Base-by-base conservation (phyloP, 768 basidiomycete genomes). In the Ramaria rubella region DNA sequence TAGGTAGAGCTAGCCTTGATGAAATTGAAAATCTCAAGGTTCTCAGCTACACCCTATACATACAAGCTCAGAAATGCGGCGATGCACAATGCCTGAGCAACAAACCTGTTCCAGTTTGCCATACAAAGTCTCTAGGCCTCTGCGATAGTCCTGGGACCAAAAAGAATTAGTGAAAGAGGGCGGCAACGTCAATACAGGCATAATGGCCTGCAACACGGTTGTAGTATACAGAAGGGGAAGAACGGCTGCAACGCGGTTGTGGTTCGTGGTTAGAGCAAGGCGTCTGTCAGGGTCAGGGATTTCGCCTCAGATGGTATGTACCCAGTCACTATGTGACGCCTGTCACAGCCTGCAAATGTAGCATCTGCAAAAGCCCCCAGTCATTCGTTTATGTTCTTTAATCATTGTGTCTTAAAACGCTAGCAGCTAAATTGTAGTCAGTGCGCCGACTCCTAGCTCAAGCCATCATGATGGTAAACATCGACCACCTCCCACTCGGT, bases 181-280 rank as follows among this genome's bases (percentile, higher is more conserved):
- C n/a, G 93, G 93, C 65, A 94, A 81, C 43, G 91, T 89, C 60
- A 95, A 73, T 61, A 90, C 87, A 60, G 91, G 87, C 93, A 94
- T 94, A 19, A 5, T 27, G 24, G 42, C 55, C 55, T 30, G 26
- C 5, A 17, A 27, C 36, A 27, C 2, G 23, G 17, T 26, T 48
- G 46, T 24, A 26, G 29, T 26, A 48, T 15, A 48, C 23, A 8
- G 40, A 17, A 42, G 17, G n/a, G n/a, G n/a, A n/a, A n/a, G n/a
- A n/a, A n/a, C n/a, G n/a, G n/a, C n/a, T n/a, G n/a, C n/a, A 42
- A 42, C 40, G n/a, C n/a, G 40, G 7, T 42, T 19, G 40, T 38
- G 2, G 36, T 8, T 42, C 40, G 40, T 54, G 52, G 52, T 54
- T 42, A 21, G 27, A 27, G 46, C 29, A 48, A 48, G 29, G 46